A percentile compares a stretch with the other conserved stretches of the same genome.
phyloP scores from a whole-genome alignment of 2,329 filamentous ascomycete species.

The Xylaria sp. region DNA sequence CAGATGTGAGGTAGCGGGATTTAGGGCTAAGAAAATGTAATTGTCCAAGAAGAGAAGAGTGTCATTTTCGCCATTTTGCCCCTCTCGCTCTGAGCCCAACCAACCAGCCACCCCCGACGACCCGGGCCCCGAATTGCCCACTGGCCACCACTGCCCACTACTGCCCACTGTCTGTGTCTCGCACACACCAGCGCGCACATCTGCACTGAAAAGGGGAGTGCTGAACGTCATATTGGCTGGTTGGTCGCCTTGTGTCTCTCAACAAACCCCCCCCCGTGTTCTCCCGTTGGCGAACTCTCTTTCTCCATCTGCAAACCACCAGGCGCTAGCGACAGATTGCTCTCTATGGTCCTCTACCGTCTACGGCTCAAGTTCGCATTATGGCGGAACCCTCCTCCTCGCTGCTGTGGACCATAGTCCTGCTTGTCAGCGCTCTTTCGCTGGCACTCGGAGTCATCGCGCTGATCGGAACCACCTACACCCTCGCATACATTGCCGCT shows the following conservation, averaged over 20 bases:
- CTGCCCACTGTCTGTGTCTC: constrained; percentile 4
- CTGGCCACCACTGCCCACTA: neutral
- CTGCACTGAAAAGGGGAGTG: constrained; percentile 36
- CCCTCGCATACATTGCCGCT: constrained; percentile 66
- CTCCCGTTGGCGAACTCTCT: constrained; percentile 4
- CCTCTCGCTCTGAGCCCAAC: constrained; percentile 29
- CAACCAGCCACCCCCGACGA: constrained; percentile 33
- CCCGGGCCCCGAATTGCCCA: constrained; percentile 21
- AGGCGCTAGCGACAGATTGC: constrained; percentile 31
- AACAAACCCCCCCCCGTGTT: constrained; percentile 6
- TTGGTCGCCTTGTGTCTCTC: constrained; percentile 32
- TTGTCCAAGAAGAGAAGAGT: constrained; percentile 23
- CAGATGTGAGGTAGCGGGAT: no score
- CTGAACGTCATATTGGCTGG: constrained; percentile 37
- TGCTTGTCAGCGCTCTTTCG: constrained; percentile 67
- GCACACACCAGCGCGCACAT: constrained; percentile 34
- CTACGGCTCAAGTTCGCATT: constrained; percentile 38
- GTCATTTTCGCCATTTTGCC: constrained; percentile 33
- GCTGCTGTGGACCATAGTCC: constrained; percentile 67
- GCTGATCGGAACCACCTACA: constrained; percentile 64
- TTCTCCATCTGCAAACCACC: constrained; percentile 31
- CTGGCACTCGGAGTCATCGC: constrained; percentile 66
- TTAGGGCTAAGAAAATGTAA: constrained; percentile 29
- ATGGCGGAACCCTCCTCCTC: constrained; percentile 63
- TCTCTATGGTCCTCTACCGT: constrained; percentile 41